phyloP scores from a whole-genome alignment of 2,329 filamentous ascomycete species.

The Nigrograna mackinnonii region DNA sequence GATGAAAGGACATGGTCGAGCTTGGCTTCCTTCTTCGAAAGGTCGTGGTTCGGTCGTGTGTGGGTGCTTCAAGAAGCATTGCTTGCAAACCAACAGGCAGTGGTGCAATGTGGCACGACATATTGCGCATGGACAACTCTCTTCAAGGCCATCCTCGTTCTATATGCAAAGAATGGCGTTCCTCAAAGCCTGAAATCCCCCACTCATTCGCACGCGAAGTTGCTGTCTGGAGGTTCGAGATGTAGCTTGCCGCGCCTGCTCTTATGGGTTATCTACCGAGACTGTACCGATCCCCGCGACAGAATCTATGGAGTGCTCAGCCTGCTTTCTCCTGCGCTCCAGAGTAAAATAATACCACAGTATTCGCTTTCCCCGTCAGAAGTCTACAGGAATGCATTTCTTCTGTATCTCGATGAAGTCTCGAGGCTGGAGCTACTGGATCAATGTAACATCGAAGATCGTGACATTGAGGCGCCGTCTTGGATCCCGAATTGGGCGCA shows the following conservation, averaged over 20 bases:
- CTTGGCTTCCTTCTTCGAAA: background rate
- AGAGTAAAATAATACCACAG: background rate
- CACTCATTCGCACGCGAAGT: too few species aligned
- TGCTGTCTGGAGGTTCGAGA: too few species aligned
- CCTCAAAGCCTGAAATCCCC: too few species aligned
- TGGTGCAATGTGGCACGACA: background rate
- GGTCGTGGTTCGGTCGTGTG: background rate
- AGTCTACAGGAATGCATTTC: background rate
- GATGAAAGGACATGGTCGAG: background rate
- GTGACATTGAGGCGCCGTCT: background rate
- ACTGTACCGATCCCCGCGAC: background rate
- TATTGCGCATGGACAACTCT: background rate
- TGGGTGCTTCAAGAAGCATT: background rate
- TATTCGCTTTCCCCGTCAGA: background rate
- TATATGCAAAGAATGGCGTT: background rate
- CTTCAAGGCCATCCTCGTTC: background rate
- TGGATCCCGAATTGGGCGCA: background rate
- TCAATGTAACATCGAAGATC: background rate
- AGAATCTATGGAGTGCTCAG: background rate
- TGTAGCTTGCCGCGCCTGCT: background rate
- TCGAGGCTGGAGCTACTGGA: background rate
- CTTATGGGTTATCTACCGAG: background rate
- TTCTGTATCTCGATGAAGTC: background rate
- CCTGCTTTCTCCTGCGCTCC: background rate
- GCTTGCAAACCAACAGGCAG: background rate